Base-by-base conservation (phyloP, 768 basidiomycete species). In the Austroboletus festivus region DNA sequence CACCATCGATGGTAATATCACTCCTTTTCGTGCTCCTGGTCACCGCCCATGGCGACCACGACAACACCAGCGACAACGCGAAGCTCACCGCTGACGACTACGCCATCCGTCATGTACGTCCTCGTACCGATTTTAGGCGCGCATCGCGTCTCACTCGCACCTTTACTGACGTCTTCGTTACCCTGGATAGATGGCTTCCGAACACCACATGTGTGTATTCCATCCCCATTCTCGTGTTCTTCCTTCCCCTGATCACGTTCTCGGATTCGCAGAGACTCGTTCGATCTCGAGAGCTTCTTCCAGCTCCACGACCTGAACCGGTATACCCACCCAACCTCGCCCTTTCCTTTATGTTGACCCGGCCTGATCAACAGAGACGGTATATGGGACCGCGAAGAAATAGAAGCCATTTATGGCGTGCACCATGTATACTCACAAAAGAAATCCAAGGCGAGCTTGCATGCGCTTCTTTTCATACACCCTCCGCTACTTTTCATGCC, bases 371-470 rank as follows among this genome's bases (percentile, higher is more conserved):
- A 38, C 40, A 89, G 87, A 33, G 83, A 98, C 61, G 90, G 90
- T 0, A 60, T 78, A 45, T 92, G 92, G 85, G 85, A 90, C 63
- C 74, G 75, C 50, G 83, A 84, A 46, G 95, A 99, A 67, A 87
- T 99, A 51, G 88, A 96, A 68, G 93, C 93, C 18, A 83, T 99
- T 33, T 99, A 99, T 56, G 95, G 95, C 45, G 86, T 97, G 8
- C 93, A 96, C 66, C 94, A 97, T 61, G 77, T 92, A 48, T 90
- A 86, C 64, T 88, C 85, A 38, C 85, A 85, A 73, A 85, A 85
- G 71, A 81, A 86, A 68, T 89, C 84, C 26, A 85, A 82, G 76
- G 87, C 79, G 48, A 21, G 49, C 23, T 5, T 23, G 4, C 40
- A 39, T 11, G 6, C 24, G 13, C 3, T 18, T 19, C 7, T 22